Evolutionary conservation across 257 asterid species (phyloP).

Genomic region (Catharanthus roseus): DNA sequence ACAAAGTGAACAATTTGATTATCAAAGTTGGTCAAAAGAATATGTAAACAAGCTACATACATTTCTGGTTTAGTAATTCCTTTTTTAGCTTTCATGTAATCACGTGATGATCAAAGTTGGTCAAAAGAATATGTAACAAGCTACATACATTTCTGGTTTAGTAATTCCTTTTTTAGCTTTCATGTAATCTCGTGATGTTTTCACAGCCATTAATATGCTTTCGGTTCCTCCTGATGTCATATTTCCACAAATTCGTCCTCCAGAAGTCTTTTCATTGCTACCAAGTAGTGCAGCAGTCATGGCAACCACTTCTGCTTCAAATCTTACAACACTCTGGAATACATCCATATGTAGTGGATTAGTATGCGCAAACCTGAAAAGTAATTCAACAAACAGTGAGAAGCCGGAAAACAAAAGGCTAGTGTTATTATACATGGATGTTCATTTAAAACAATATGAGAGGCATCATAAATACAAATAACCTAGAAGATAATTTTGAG

Average conservation of each 20-base stretch:
- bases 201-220: constrained; percentile 87
- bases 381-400: constrained; percentile 8
- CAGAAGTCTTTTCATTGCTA: constrained; percentile 70
- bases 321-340: constrained; percentile 84
- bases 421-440: neutral
- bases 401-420: neutral
- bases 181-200: constrained; percentile 93
- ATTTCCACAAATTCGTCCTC: constrained; percentile 91
- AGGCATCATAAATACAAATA: neutral
- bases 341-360: constrained; percentile 94
- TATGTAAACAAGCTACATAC: constrained; percentile 35
- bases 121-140: neutral
- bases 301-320: constrained; percentile 89
- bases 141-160: constrained; percentile 83
- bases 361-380: constrained; percentile 91
- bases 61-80: constrained; percentile 91
- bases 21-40: neutral
- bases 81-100: constrained; percentile 76
- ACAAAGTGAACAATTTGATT: constrained; percentile 14
- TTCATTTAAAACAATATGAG: neutral
- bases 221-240: constrained; percentile 99
- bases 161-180: constrained; percentile 73
- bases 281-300: constrained; percentile 97
- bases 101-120: constrained; percentile 52
- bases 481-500: neutral